Percentiles rank a stretch among this genome's conserved stretches.
phyloP scores from a whole-genome alignment of 2,329 filamentous ascomycete genomes.

The Pseudocercospora pini-densiflorae region DNA sequence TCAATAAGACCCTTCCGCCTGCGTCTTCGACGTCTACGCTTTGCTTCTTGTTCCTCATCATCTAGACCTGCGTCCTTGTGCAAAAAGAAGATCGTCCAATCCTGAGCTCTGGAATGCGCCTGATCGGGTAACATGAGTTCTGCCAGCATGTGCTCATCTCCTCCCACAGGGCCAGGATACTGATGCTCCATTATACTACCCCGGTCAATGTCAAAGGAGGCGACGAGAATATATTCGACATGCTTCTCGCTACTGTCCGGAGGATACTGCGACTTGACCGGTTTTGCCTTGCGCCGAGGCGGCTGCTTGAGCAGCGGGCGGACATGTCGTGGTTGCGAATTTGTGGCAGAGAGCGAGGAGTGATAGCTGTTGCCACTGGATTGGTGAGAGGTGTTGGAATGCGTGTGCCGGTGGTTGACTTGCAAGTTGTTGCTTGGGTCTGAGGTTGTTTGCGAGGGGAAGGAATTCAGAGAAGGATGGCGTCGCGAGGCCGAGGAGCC shows the following conservation, averaged over 20 bases:
- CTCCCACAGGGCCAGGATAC: constrained; percentile 91
- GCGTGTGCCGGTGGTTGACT: constrained; percentile 36
- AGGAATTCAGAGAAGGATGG: constrained; percentile 46
- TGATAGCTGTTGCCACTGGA: constrained; percentile 35
- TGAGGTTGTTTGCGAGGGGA: constrained; percentile 34
- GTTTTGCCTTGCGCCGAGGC: constrained; percentile 22
- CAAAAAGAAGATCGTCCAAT: constrained; percentile 99
- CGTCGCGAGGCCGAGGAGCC: constrained; percentile 29
- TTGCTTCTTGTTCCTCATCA: constrained; percentile 71
- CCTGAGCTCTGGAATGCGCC: constrained; percentile 89
- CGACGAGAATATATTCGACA: constrained; percentile 98
- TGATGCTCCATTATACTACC: constrained; percentile 99
- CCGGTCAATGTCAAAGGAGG: constrained; percentile 94
- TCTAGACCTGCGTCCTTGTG: constrained; percentile 92
- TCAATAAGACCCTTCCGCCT: constrained; percentile 44
- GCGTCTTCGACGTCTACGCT: constrained; percentile 50
- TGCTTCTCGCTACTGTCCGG: constrained; percentile 70
- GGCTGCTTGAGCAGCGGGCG: constrained; percentile 14
- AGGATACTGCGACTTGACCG: constrained; percentile 55
- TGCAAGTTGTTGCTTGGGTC: constrained; percentile 17
- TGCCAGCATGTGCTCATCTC: constrained; percentile 96
- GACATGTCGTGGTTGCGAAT: constrained; percentile 5
- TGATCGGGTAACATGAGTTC: constrained; percentile 99
- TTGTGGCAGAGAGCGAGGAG: constrained; percentile 21
- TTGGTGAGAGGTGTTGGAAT: constrained; percentile 43